Base-by-base conservation (phyloP, 2,329 filamentous ascomycete genomes). In the Paraphaeosphaeria sporulosa region DNA sequence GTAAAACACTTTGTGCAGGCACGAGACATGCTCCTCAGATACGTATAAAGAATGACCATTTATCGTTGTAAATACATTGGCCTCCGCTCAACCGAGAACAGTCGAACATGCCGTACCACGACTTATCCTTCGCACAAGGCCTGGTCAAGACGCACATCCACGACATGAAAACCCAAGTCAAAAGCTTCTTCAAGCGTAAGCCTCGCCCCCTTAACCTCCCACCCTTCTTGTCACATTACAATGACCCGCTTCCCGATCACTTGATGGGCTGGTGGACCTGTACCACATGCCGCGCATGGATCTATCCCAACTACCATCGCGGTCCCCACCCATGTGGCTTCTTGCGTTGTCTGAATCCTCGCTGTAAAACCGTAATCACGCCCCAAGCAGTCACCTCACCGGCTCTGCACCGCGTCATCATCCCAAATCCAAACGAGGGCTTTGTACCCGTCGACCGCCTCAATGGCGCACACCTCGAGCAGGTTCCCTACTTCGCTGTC, bases 221-320 rank as follows among this genome's bases (percentile, higher is more conserved):
- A 23, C 32, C 32, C 12, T 17, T 10, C 13, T 32, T 15, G 19
- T n/a, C 17, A 19, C 17, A 51, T 23, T 15, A 38, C n/a, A 51
- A 36, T 15, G 9, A 32, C 5, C 32, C 48, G 7, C 48, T 32
- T 7, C 48, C 48, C n/a, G 17, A 23, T 17, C 48, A 51, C 6
- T 51, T n/a, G 48, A 38, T 38, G 48, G 48, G 48, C 48, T 51
- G 36, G 32, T 51, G 30, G n/a, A 38, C 21, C 19, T 51, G 48
- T 19, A 13, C 3, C 32, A n/a, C 12, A 9, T 51, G 48, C 32
- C 12, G 38, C n/a, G 19, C 32, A 23, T 51, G 32, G 19, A n/a
- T 15, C n/a, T 38, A 51, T 12, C 32, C 48, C 10, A 9, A 19
- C 3, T 25, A 51, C 48, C 6, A 23, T 12, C 48, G 2, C n/a